Evolutionary conservation across 1,284 basidiomycete species (phyloP).

Genomic region (Trichosporon faecale): DNA sequence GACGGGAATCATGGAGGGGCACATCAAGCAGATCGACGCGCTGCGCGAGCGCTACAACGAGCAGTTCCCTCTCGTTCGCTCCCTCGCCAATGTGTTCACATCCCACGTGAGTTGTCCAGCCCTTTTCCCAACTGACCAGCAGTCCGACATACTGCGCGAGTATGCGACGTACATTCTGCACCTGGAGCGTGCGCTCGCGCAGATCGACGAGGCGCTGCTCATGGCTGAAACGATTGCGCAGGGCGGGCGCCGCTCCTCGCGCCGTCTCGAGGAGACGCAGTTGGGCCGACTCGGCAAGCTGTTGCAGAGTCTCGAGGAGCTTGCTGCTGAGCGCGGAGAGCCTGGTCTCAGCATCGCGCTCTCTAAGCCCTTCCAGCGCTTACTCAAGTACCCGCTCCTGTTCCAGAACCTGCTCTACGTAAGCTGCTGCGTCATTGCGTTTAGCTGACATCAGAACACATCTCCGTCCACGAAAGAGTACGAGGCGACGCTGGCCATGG

Average conservation of each 20-base stretch:
- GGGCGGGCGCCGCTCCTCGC: conserved; percentile 53
- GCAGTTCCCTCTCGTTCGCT: conserved; percentile 85
- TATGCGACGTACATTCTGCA: conserved; percentile 90
- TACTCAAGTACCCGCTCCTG: conserved; percentile 93
- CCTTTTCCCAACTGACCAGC: conserved; percentile 13
- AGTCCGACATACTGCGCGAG: conserved; percentile 87
- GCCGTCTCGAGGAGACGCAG: conserved; percentile 25
- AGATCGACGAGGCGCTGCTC: conserved; percentile 71
- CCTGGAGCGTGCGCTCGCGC: conserved; percentile 79
- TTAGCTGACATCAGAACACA: conserved; percentile 59
- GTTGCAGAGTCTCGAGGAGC: conserved; percentile 65
- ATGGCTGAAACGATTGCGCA: conserved; percentile 59
- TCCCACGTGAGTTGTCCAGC: conserved; percentile 66
- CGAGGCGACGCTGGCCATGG: conserved; percentile 92
- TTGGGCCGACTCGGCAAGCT: conserved; percentile 25
- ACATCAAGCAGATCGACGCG: conserved; percentile 74
- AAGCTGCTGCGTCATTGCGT: conserved; percentile 13
- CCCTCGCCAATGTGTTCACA: conserved; percentile 87
- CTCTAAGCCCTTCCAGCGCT: conserved; percentile 92
- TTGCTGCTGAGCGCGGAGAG: conserved; percentile 79
- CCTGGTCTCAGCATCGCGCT: conserved; percentile 89
- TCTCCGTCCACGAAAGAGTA: conserved; percentile 97
- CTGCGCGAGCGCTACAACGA: conserved; percentile 84
- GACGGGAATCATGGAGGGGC: conserved; percentile 77
- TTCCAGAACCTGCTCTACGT: conserved; percentile 94